phyloP scores from a whole-genome alignment of 148 eudicot species.

The Nyssa sinensis region DNA sequence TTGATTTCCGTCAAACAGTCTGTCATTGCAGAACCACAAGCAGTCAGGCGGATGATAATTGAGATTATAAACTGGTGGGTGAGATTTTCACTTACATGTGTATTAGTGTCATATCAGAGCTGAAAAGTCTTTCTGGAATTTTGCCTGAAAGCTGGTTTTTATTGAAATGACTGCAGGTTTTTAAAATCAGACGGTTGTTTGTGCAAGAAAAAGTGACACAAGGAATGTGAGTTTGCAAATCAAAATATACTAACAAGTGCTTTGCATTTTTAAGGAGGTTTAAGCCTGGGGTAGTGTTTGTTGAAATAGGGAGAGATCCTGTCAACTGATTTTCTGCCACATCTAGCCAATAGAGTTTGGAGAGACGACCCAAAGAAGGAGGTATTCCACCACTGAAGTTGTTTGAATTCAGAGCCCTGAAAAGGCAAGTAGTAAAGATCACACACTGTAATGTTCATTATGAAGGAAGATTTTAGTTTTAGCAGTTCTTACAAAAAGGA shows the following conservation, averaged over 20 bases:
- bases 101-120: constrained; percentile 67
- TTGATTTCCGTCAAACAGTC: constrained; percentile 77
- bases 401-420: constrained; percentile 84
- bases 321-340: constrained; percentile 76
- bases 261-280: constrained; percentile 67
- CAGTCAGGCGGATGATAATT: not conserved
- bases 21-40: constrained; percentile 23
- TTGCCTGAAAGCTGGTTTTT: constrained; percentile 81
- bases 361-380: constrained; percentile 67
- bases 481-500: constrained; percentile 59
- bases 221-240: not conserved
- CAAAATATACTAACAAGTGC: constrained; percentile 67
- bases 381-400: constrained; percentile 80
- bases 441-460: not conserved
- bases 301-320: constrained; percentile 78
- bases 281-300: constrained; percentile 51
- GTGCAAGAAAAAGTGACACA: not conserved
- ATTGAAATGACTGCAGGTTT: constrained; percentile 72
- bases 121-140: constrained; percentile 66
- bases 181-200: constrained; percentile 2
- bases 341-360: constrained; percentile 87
- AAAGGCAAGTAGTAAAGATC: not conserved
- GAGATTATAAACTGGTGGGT: not conserved
- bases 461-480: not conserved
- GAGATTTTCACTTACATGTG: constrained; percentile 58